A percentile compares a stretch with the other conserved stretches of the same genome.
Conservation (phyloP, 371 early-diverging fungal genomes). For the Rhizomucor pusillus region DNA sequence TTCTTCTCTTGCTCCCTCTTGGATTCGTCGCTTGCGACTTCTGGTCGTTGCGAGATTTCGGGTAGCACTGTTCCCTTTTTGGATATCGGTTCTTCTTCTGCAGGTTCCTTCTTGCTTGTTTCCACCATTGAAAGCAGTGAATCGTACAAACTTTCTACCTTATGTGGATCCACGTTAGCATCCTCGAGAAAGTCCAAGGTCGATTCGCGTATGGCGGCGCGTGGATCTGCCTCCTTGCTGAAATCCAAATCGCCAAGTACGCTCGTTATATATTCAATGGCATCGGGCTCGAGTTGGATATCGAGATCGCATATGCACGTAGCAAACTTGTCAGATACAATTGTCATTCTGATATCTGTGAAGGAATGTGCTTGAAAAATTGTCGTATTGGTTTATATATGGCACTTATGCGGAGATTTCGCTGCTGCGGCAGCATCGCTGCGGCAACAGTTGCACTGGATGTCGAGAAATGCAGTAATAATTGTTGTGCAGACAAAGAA, state of each 20-base stretch:
- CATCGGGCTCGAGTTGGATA: slow-evolving; percentile 45
- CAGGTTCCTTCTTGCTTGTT: neutral
- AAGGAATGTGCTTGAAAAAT: no score
- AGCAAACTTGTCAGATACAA: neutral
- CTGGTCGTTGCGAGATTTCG: neutral
- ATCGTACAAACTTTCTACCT: slow-evolving; percentile 44
- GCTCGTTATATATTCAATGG: slow-evolving; percentile 41
- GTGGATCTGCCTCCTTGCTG: slow-evolving; percentile 8
- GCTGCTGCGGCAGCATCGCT: no score
- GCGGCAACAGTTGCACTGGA: no score
- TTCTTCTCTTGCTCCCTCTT: neutral
- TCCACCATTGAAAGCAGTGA: neutral
- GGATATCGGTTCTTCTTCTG: neutral
- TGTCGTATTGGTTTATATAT: no score
- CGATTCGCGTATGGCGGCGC: slow-evolving; percentile 53
- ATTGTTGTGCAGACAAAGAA: no score
- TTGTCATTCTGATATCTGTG: no score
- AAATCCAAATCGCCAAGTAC: slow-evolving; percentile 42
- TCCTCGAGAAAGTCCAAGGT: slow-evolving; percentile 67
- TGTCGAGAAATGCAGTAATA: no score
- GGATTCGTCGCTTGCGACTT: neutral
- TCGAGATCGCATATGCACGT: slow-evolving; percentile 9
- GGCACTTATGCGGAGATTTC: no score
- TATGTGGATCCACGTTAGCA: slow-evolving; percentile 49
- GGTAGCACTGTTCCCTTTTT: neutral